A percentile compares a stretch with the other conserved stretches of the same genome.
phyloP scores from a whole-genome alignment of 2,329 filamentous ascomycete genomes.

The Aspergillus pseudoviridinutans region DNA sequence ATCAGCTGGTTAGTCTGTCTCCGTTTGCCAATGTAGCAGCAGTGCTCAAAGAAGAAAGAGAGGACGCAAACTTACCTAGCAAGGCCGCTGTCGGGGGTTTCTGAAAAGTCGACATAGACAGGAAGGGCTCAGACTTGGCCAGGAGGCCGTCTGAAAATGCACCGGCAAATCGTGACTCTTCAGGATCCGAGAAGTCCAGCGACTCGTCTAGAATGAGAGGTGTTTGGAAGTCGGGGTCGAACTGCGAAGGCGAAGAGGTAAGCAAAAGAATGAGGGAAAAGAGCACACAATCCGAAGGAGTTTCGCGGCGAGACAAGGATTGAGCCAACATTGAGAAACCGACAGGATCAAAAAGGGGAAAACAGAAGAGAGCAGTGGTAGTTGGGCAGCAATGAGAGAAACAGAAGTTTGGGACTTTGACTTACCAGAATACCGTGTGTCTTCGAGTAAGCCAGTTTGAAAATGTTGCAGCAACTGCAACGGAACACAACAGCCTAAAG shows the following conservation, averaged over 20 bases:
- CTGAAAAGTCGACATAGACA: conserved; percentile 78
- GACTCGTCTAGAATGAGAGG: conserved; percentile 47
- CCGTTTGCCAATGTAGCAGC: conserved; percentile 7
- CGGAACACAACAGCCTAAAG: conserved; percentile 35
- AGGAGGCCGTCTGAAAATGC: conserved; percentile 49
- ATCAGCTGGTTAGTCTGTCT: conserved; percentile 3
- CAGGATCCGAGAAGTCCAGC: conserved; percentile 43
- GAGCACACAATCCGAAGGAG: not conserved
- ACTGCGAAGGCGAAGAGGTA: conserved; percentile 16
- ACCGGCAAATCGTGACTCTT: conserved; percentile 42
- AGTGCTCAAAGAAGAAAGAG: conserved; percentile 1
- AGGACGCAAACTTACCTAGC: conserved; percentile 63
- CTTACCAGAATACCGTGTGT: conserved; percentile 44
- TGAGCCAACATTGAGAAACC: conserved; percentile 14
- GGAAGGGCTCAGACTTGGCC: conserved; percentile 57
- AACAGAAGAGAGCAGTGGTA: not conserved
- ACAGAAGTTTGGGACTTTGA: conserved; percentile 12
- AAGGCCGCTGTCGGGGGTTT: conserved; percentile 72
- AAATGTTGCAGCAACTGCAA: conserved; percentile 45
- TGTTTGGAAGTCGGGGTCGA: conserved; percentile 44
- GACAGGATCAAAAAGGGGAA: conserved; percentile 1
- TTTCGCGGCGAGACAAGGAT: conserved; percentile 14
- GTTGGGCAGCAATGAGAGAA: conserved; percentile 23
- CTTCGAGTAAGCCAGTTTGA: conserved; percentile 49
- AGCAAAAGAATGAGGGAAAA: conserved; percentile 1